phyloP scores from a whole-genome alignment of 2,329 filamentous ascomycete genomes.

The Pseudogymnoascus sp. region DNA sequence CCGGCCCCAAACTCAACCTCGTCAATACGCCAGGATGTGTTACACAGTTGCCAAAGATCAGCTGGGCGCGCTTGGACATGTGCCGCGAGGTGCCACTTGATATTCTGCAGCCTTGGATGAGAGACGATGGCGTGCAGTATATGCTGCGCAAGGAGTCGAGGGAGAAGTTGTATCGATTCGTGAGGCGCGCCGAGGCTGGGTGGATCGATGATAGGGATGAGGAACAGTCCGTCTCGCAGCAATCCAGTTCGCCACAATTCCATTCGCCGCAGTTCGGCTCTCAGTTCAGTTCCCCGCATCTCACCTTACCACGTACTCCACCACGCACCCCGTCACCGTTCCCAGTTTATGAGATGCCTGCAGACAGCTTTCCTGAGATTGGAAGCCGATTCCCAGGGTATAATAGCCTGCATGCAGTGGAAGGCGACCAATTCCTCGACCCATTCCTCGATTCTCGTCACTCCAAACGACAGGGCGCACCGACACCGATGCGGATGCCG shows the following conservation, averaged over 20 bases:
- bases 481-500: background rate
- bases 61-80: background rate
- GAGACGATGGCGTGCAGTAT: background rate
- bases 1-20: background rate
- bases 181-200: background rate
- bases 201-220: background rate
- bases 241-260: background rate
- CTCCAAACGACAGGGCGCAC: background rate
- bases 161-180: slow-evolving; percentile 2
- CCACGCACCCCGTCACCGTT: background rate
- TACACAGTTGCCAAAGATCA: background rate
- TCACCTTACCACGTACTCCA: background rate
- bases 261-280: background rate
- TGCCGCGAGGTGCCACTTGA: background rate
- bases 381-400: background rate
- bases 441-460: background rate
- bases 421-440: background rate
- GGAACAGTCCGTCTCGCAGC: background rate
- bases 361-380: slow-evolving; percentile 1
- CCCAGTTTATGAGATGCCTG: background rate
- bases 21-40: background rate
- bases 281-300: background rate
- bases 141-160: slow-evolving; percentile 1
- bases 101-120: slow-evolving; percentile 1
- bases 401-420: background rate